phyloP scores from a whole-genome alignment of 139 green algal genomes.

The Micromonas commoda region DNA sequence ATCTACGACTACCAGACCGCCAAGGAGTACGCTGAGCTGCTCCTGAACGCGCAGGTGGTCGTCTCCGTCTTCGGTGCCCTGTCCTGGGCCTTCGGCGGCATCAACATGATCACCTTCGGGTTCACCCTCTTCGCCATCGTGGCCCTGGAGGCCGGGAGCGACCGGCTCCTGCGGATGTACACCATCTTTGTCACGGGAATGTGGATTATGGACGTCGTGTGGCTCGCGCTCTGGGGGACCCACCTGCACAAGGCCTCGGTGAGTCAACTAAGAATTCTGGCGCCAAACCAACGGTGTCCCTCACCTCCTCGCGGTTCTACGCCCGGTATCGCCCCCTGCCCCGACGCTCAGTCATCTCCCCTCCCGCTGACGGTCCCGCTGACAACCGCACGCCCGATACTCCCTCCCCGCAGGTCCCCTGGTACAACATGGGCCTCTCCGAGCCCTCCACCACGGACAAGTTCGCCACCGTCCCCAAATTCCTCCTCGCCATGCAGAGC shows the following conservation, averaged over 20 bases:
- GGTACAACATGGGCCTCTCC: neutral
- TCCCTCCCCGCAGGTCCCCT: too few relatives aligned
- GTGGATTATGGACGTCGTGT: neutral
- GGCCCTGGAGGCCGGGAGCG: neutral
- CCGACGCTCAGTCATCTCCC: too few relatives aligned
- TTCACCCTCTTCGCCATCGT: neutral
- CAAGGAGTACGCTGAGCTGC: neutral
- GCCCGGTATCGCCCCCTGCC: too few relatives aligned
- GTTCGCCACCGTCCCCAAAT: neutral
- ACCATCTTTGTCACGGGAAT: neutral
- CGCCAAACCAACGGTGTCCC: too few relatives aligned
- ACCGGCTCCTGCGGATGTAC: neutral
- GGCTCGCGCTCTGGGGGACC: neutral
- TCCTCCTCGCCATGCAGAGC: neutral
- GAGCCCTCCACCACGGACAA: neutral
- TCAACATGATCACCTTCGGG: neutral
- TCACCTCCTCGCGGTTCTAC: too few relatives aligned
- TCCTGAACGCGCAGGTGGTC: neutral
- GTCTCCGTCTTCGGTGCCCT: neutral
- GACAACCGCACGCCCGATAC: too few relatives aligned
- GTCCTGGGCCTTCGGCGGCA: neutral
- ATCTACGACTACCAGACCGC: neutral
- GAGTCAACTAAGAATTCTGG: too few relatives aligned
- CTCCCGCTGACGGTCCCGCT: too few relatives aligned
- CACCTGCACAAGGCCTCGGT: too few relatives aligned